These are phyloP conservation scores for Coemansia sp. DNA, from an alignment of 192 early-diverging fungal genomes.

Conservation along the genomic window DNA sequence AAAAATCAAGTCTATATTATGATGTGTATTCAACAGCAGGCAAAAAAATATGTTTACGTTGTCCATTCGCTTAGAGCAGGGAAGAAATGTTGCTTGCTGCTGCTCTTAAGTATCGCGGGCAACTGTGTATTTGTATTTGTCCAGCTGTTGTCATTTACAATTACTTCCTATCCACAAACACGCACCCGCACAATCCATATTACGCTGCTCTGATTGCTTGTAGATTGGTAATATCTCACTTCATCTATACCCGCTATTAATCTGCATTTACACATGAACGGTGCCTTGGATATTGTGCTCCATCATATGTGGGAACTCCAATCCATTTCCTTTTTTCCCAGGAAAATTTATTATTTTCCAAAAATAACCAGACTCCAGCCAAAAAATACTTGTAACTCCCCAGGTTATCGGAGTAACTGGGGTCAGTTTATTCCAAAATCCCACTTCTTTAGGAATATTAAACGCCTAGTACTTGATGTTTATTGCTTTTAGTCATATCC, in stretches of 20 bases:
- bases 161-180: not conserved
- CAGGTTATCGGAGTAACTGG: too few species aligned
- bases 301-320: not conserved
- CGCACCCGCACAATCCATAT: not conserved
- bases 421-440: not conserved
- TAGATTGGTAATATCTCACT: not conserved
- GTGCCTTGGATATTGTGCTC: too few species aligned
- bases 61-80: not conserved
- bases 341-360: too few species aligned
- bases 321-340: too few species aligned
- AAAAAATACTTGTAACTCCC: too few species aligned
- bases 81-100: too few species aligned
- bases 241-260: not conserved
- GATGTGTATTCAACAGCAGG: not conserved
- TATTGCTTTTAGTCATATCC: not conserved
- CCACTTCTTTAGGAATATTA: too few species aligned
- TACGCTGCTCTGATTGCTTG: not conserved
- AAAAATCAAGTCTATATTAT: constrained; percentile 2
- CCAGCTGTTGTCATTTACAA: not conserved
- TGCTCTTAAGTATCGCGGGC: not conserved
- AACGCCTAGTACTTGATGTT: too few species aligned
- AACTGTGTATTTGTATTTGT: not conserved
- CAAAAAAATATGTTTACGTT: not conserved
- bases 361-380: too few species aligned
- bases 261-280: not conserved